A percentile compares a stretch with the other conserved stretches of the same genome.
These are phyloP conservation scores for Serendipita sp. DNA, from an alignment of 768 basidiomycete genomes.

Conservation along the genomic window DNA sequence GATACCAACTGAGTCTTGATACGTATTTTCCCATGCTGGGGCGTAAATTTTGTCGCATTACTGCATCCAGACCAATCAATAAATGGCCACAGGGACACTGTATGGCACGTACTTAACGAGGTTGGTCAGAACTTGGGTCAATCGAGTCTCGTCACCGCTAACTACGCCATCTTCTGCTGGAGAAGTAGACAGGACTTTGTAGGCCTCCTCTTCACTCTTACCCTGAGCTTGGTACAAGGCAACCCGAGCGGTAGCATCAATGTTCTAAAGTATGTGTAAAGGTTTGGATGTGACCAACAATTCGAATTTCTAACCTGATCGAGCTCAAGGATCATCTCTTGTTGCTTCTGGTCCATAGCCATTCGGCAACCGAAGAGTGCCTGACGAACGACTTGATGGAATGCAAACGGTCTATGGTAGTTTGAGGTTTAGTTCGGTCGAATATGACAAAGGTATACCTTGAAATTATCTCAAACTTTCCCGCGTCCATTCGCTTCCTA, in stretches of 20 bases:
- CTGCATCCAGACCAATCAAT: conserved; percentile 9
- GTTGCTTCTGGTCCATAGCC: conserved; percentile 14
- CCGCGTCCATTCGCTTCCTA: conserved; percentile 46
- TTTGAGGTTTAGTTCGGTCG: background rate
- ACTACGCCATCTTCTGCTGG: conserved; percentile 15
- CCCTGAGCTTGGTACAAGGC: conserved; percentile 10
- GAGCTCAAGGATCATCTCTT: conserved; percentile 16
- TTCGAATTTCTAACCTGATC: conserved; percentile 10
- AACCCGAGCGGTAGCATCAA: conserved; percentile 17
- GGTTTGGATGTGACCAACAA: background rate
- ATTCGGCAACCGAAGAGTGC: conserved; percentile 22
- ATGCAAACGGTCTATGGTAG: conserved; percentile 22
- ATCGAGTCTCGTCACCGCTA: conserved; percentile 22
- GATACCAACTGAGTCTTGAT: conserved; percentile 17
- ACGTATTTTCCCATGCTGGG: conserved; percentile 15
- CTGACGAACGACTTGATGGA: conserved; percentile 26
- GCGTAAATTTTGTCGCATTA: conserved; percentile 20
- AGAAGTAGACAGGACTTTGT: background rate
- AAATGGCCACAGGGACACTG: background rate
- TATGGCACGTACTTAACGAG: conserved; percentile 10
- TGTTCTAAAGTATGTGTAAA: background rate
- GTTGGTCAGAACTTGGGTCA: conserved; percentile 17
- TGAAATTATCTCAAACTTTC: conserved; percentile 40
- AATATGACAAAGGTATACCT: conserved; percentile 5
- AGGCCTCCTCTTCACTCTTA: conserved; percentile 4